Evolutionary conservation across 345 rosid species (phyloP).

Genomic region (Corymbia maculata): DNA sequence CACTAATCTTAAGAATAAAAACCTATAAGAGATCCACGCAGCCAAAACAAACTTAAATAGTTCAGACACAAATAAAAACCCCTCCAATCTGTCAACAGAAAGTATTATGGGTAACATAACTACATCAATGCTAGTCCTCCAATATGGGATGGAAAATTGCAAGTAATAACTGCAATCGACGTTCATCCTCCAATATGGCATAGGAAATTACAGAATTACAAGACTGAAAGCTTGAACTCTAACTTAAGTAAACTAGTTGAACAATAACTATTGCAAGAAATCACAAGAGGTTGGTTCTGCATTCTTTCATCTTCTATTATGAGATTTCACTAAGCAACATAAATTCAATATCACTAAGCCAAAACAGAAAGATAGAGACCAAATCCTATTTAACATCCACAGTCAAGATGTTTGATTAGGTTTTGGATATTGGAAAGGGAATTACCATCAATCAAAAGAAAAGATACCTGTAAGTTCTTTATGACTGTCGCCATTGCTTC

Average conservation of each 20-base stretch:
- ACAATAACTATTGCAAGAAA: not conserved
- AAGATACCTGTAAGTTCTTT: constrained; percentile 69
- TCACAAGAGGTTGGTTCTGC: not conserved
- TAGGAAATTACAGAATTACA: not conserved
- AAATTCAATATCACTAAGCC: not conserved
- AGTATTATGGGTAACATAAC: not conserved
- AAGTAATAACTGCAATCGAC: not conserved
- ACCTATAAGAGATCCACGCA: not conserved
- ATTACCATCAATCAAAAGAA: not conserved
- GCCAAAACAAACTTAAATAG: not conserved
- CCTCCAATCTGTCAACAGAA: not conserved
- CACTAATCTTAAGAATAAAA: not conserved
- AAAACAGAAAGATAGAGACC: not conserved
- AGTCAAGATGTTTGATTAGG: not conserved
- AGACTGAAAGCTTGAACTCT: not conserved
- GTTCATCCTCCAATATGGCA: not conserved
- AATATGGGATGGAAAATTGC: not conserved
- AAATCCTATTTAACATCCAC: not conserved
- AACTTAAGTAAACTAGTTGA: not conserved
- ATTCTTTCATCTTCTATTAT: not conserved
- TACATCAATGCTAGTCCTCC: not conserved
- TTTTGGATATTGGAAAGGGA: not conserved
- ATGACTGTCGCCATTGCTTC: constrained; percentile 67
- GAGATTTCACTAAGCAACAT: not conserved
- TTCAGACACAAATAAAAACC: not conserved